phyloP scores from a whole-genome alignment of 1,284 basidiomycete species.

The Peniophora sp. region DNA sequence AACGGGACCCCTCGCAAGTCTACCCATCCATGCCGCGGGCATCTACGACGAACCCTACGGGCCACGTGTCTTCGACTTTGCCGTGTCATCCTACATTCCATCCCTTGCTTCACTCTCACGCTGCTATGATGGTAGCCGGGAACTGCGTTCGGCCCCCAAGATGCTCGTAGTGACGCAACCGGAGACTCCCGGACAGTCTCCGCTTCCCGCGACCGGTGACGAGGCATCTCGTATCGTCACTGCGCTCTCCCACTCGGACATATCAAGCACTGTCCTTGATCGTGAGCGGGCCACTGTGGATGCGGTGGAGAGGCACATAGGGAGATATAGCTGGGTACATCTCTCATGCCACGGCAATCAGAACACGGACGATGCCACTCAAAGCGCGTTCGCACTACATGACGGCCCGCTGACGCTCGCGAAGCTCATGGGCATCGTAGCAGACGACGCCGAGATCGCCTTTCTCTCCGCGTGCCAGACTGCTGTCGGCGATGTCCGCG shows the following conservation, averaged over 20 bases:
- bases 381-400: background rate
- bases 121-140: too few relatives aligned
- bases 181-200: background rate
- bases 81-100: slow-evolving; percentile 18
- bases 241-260: background rate
- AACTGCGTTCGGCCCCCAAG: background rate
- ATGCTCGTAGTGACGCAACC: slow-evolving; percentile 3
- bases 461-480: slow-evolving; percentile 17
- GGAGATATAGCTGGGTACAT: background rate
- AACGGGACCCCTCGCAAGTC: slow-evolving; percentile 15
- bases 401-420: background rate
- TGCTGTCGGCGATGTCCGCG: slow-evolving; percentile 6
- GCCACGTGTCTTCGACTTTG: slow-evolving; percentile 9
- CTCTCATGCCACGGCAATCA: background rate
- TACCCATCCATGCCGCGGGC: slow-evolving; percentile 19
- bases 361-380: background rate
- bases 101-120: slow-evolving; percentile 7
- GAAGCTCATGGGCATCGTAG: background rate
- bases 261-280: background rate
- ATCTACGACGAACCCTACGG: slow-evolving; percentile 5
- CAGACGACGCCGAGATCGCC: slow-evolving; percentile 9
- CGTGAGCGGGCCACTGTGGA: background rate
- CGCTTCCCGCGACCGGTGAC: background rate
- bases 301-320: background rate
- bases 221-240: background rate